Percentiles rank a stretch among this genome's conserved stretches.
phyloP scores from a whole-genome alignment of 768 basidiomycete genomes.

The Lactarius pseudohatsudake region DNA sequence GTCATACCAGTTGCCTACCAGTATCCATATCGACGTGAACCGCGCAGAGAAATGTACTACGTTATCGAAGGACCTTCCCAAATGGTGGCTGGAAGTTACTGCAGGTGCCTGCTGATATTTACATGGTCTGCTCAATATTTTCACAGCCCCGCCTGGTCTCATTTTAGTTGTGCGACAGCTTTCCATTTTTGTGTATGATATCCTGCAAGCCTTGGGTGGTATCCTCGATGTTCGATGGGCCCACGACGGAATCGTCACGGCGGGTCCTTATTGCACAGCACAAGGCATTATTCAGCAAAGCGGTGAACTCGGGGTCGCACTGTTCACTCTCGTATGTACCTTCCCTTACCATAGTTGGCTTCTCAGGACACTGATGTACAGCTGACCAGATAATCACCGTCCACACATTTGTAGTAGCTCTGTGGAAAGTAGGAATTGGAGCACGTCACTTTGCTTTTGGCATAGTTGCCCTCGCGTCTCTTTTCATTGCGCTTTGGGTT shows the following conservation, averaged over 20 bases:
- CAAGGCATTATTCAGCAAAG: conserved; percentile 44
- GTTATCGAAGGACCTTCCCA: conserved; percentile 6
- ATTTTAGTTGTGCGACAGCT: conserved; percentile 30
- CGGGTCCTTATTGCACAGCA: conserved; percentile 39
- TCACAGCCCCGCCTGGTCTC: neutral
- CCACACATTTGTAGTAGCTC: conserved; percentile 42
- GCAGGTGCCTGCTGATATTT: conserved; percentile 41
- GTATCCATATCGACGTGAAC: neutral
- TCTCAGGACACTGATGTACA: conserved; percentile 32
- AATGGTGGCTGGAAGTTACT: conserved; percentile 32
- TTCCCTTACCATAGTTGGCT: neutral
- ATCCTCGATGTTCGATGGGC: conserved; percentile 42
- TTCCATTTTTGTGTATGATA: conserved; percentile 36
- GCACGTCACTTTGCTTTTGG: conserved; percentile 33
- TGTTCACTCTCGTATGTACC: conserved; percentile 42
- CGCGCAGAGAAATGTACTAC: conserved; percentile 20
- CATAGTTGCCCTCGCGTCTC: conserved; percentile 5
- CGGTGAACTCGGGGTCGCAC: conserved; percentile 44
- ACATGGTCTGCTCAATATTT: conserved; percentile 38
- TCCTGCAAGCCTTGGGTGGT: conserved; percentile 42
- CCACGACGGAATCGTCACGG: conserved; percentile 36
- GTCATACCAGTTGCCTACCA: neutral
- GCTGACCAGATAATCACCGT: conserved; percentile 33
- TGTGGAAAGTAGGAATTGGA: conserved; percentile 38
- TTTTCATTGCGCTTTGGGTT: conserved; percentile 38